Conservation (phyloP, 495 filamentous ascomycete genomes). For the Talaromyces nanjingensis region DNA sequence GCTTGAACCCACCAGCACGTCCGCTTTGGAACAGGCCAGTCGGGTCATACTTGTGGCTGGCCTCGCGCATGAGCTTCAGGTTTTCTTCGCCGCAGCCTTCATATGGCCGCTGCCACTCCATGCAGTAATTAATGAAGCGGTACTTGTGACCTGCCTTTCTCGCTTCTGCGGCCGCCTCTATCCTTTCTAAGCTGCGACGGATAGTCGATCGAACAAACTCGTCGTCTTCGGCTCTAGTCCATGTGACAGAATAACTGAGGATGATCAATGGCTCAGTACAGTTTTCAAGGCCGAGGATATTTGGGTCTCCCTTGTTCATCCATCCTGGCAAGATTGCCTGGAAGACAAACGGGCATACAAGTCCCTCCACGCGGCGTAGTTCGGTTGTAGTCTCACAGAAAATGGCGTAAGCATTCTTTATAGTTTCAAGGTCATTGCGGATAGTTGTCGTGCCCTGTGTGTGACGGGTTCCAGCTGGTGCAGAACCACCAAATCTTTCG, state of each 20-base stretch:
- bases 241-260: slow-evolving; percentile 24
- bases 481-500: slow-evolving; percentile 17
- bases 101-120: slow-evolving; percentile 24
- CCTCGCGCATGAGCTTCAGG: slow-evolving; percentile 17
- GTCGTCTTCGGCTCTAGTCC: slow-evolving; percentile 21
- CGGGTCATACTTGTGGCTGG: slow-evolving; percentile 26
- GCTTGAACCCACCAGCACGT: slow-evolving; percentile 26
- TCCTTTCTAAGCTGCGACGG: slow-evolving; percentile 18
- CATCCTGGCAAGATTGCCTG: slow-evolving; percentile 22
- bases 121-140: slow-evolving; percentile 28
- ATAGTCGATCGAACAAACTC: slow-evolving; percentile 19
- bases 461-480: slow-evolving; percentile 23
- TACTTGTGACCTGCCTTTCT: slow-evolving; percentile 20
- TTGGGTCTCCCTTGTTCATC: slow-evolving; percentile 19
- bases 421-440: slow-evolving; percentile 22
- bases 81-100: slow-evolving; percentile 27
- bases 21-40: slow-evolving; percentile 23
- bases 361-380: slow-evolving; percentile 15
- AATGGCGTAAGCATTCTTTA: slow-evolving; percentile 16
- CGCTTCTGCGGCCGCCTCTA: slow-evolving; percentile 20
- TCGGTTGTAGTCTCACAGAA: slow-evolving; percentile 14
- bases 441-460: slow-evolving; percentile 24
- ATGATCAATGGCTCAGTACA: slow-evolving; percentile 22
- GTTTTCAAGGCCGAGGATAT: slow-evolving; percentile 20
- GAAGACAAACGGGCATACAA: slow-evolving; percentile 21